Percentiles rank a stretch among this genome's conserved stretches.
Conservation (phyloP, 148 eudicot genomes). For the Vaccinium vitisidaea region DNA sequence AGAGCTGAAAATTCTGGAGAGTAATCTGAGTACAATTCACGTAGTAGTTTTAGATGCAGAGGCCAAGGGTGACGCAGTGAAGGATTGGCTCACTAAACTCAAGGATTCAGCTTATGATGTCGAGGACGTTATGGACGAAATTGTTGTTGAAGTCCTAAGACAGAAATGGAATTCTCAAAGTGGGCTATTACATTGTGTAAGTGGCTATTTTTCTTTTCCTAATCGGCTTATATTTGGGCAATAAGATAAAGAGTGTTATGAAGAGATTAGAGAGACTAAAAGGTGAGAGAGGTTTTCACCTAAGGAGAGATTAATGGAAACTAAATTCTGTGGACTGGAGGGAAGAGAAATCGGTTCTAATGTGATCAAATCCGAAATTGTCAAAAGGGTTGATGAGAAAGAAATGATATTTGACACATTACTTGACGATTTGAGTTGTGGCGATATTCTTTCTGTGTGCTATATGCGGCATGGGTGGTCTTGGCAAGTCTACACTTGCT, state of each 20-base stretch:
- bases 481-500: constrained; percentile 10
- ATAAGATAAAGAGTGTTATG: background rate
- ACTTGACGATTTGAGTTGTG: background rate
- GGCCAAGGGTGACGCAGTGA: background rate
- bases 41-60: constrained; percentile 19
- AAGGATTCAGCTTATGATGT: constrained; percentile 6
- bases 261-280: background rate
- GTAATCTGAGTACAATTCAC: background rate
- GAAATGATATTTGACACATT: background rate
- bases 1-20: background rate
- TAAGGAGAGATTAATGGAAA: background rate
- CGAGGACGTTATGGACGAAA: constrained; percentile 3
- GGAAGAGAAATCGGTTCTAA: background rate
- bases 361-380: constrained; percentile 1
- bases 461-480: constrained; percentile 19
- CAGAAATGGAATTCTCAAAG: background rate
- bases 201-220: background rate
- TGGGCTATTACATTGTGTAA: background rate
- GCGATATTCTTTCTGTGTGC: constrained; percentile 4
- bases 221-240: background rate
- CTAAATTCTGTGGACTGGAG: background rate
- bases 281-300: background rate
- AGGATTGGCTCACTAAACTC: constrained; percentile 18
- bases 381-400: constrained; percentile 7
- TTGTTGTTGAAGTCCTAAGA: background rate